These are phyloP conservation scores for Sugiyamaella neomexicana DNA, from an alignment of 1,139 yeast genomes.

Conservation along the genomic window DNA sequence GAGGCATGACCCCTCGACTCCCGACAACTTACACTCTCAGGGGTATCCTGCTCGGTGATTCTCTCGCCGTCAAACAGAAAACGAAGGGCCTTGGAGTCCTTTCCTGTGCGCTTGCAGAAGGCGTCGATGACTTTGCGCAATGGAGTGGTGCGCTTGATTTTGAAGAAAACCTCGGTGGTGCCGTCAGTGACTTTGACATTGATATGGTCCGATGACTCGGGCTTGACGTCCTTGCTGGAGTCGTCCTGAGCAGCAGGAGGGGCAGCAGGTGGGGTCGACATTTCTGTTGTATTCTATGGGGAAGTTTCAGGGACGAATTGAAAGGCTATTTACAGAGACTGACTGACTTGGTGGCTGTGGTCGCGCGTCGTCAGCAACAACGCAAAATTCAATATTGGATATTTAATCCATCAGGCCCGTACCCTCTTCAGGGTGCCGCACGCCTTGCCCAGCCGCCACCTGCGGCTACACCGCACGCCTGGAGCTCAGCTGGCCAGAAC, in stretches of 20 bases:
- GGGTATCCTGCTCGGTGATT: slow-evolving; percentile 83
- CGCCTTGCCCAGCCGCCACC: too few relatives aligned
- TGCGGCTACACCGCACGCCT: too few relatives aligned
- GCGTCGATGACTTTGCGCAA: slow-evolving; percentile 96
- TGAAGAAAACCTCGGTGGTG: slow-evolving; percentile 89
- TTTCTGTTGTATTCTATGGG: slow-evolving; percentile 1
- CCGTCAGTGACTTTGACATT: slow-evolving; percentile 94
- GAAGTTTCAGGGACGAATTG: neutral
- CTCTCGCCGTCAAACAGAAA: slow-evolving; percentile 94
- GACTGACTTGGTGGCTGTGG: too few relatives aligned
- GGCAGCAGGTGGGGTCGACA: slow-evolving; percentile 24
- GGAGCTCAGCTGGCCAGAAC: too few relatives aligned
- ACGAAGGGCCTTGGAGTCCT: slow-evolving; percentile 75
- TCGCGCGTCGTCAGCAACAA: slow-evolving; percentile 6
- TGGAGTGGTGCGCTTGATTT: slow-evolving; percentile 90
- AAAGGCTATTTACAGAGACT: too few relatives aligned
- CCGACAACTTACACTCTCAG: slow-evolving; percentile 57
- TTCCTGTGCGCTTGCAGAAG: slow-evolving; percentile 96
- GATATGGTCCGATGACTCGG: slow-evolving; percentile 53
- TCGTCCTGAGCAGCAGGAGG: slow-evolving; percentile 29
- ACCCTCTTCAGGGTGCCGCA: neutral
- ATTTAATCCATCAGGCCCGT: neutral
- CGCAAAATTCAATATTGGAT: neutral
- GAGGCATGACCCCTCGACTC: neutral
- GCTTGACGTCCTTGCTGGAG: slow-evolving; percentile 39